Percentiles rank a stretch among this genome's conserved stretches.
Evolutionary conservation across 805 yeast species (phyloP).

Genomic region (Saccharomyces paradoxus): DNA sequence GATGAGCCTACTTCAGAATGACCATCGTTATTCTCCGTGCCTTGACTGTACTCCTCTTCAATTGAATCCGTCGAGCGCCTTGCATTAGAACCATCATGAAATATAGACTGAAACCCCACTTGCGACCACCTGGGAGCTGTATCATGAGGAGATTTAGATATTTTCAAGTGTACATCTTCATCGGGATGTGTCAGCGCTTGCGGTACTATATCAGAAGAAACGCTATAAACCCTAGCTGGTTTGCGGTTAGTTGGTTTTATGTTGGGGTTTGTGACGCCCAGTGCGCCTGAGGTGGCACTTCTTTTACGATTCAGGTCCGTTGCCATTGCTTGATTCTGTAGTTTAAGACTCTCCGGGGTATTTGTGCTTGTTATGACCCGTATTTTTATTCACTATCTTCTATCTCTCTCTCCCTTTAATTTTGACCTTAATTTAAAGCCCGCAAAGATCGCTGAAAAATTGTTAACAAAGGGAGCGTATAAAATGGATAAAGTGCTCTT

Average conservation of each 20-base stretch:
- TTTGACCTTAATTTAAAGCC: neutral
- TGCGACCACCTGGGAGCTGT: constrained; percentile 11
- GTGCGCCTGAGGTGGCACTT: constrained; percentile 7
- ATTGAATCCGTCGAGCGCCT: constrained; percentile 16
- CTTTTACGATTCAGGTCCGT: neutral
- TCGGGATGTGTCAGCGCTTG: constrained; percentile 20
- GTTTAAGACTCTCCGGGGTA: neutral
- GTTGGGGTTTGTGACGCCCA: neutral
- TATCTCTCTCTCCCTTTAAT: neutral
- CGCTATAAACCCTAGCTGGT: constrained; percentile 17
- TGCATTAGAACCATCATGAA: constrained; percentile 20
- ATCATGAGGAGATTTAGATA: constrained; percentile 9
- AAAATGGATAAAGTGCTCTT: neutral
- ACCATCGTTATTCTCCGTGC: neutral
- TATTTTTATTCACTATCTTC: neutral
- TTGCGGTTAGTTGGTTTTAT: neutral
- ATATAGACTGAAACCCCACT: constrained; percentile 16
- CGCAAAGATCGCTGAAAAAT: neutral
- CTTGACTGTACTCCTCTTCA: constrained; percentile 7
- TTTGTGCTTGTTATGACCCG: neutral
- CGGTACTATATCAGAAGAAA: constrained; percentile 27
- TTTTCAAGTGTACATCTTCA: constrained; percentile 10
- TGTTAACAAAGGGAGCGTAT: neutral
- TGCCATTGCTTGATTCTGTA: neutral
- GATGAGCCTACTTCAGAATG: neutral